Base-by-base conservation (phyloP, 129 eudicot species). In the Ambrosia trifida region DNA sequence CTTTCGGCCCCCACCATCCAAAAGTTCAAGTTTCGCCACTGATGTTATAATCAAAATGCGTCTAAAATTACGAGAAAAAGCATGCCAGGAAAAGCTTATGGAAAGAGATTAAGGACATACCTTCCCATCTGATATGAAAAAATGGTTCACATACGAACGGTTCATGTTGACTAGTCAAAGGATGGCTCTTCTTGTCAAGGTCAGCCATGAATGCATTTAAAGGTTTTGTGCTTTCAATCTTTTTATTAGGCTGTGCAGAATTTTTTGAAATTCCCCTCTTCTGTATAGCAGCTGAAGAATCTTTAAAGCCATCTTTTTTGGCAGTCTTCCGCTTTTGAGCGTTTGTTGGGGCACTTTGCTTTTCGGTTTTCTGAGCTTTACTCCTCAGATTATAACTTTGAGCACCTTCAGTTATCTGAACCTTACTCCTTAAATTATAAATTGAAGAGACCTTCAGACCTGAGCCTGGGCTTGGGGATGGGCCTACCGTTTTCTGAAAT, bases 61-160 rank as follows among this genome's bases (percentile, higher is more conserved):
- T 16, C 58, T 28, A 17, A 64, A 74, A 36, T 2, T 50, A 40
- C n/a, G 2, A 41, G 72, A 20, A 43, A 38, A 43, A 46, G 13
- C 33, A 64, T 30, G 68, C 32, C 68, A 35, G 60, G 47, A 36
- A 64, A 59, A 38, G 60, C 0, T 51, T 16, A 31, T 14, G 31
- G 14, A 58, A n/a, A 40, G 36, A 72, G 40, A 12, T 12, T 46
- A 32, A 32, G 59, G 11, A 63, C 78, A 60, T 76, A 85, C 86
- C 86, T 67, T 82, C 80, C 84, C 89, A 85, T 72, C 78, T 72
- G 75, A 85, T 82, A 53, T 82, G 82, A 56, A 75, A 72, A 30
- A 71, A 12, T 53, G 84, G 87, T 40, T 78, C 76, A 69, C 46
- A 14, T 28, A 65, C 17, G 16, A 41, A 75, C 1, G 75, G 49